Base-by-base conservation (phyloP, 1,284 basidiomycete genomes). In the Cutaneotrichosporon daszewskae region DNA sequence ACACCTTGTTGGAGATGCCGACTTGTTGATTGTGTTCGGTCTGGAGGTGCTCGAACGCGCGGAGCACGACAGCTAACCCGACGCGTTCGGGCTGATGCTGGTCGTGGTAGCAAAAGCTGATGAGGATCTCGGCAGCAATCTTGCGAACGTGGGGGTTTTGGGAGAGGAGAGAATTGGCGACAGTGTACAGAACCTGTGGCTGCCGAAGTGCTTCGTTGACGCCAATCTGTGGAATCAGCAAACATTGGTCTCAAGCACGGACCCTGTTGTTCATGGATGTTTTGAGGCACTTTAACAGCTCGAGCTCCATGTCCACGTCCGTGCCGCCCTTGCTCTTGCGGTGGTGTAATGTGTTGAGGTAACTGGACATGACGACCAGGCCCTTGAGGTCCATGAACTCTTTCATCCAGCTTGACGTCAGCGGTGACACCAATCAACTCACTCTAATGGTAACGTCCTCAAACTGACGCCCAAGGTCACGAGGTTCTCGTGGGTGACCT, bases 281-380 rank as follows among this genome's bases (percentile, higher is more conserved):
- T 59, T 83, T 85, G 50, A 97, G 73, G 60, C 87, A 91, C 68
- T 92, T 95, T 45, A 88, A 79, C 36, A 92, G 76, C 71, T 96
- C 92, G 46, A 89, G 83, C 69, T 97, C 94, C 35, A 95, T 74
- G 14, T 76, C 72, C 27, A 70, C 75, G 57, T 96, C 90, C 19
- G 72, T 68, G 40, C 82, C 79, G 36, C 75, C 78, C 55, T 85
- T 86, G 60, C 60, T 82, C 81, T 54, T 37, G 6, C 56, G 45
- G 31, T 54, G 47, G 5, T 37, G 53, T 32, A 55, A 34, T 62
- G 83, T 83, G 49, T 78, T 77, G 10, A 95, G 75, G 1, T 81
- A 81, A 66, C 89, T 87, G 9, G 83, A 85, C 41, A 95, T 77
- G 11, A 90, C 90, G 36, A 86, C 84, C 29, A 85, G 85, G 36